phyloP scores from a whole-genome alignment of 176 grass and related monocot species.

The Aegilops sharonensis region DNA sequence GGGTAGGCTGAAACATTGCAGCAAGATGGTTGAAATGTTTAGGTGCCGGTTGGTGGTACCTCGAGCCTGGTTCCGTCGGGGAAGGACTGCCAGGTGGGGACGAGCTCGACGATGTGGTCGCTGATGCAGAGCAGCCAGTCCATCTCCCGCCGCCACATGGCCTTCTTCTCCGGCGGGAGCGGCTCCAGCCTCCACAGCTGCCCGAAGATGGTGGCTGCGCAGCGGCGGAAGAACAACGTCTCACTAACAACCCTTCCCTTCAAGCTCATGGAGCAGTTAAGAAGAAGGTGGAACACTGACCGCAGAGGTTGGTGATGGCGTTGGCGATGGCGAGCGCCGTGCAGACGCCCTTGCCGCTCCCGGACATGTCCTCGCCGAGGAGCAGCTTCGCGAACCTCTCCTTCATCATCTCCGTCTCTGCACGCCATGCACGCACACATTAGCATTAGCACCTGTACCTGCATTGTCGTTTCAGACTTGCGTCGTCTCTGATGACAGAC shows the following conservation, averaged over 20 bases:
- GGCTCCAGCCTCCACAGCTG: constrained; percentile 94
- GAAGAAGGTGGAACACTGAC: constrained; percentile 26
- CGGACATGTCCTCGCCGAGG: constrained; percentile 99
- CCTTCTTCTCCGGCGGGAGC: constrained; percentile 76
- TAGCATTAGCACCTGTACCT: background rate
- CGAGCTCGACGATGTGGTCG: constrained; percentile 88
- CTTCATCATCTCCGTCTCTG: constrained; percentile 97
- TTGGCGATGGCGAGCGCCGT: constrained; percentile 93
- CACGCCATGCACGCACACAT: background rate
- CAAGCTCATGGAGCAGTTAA: background rate
- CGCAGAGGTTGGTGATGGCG: constrained; percentile 96
- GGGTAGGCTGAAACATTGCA: constrained; percentile 20
- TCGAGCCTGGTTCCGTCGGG: constrained; percentile 87
- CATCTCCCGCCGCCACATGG: constrained; percentile 98
- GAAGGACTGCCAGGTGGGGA: constrained; percentile 90
- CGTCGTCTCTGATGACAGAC: background rate
- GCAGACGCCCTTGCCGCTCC: constrained; percentile 91
- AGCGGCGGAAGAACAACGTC: too few relatives aligned
- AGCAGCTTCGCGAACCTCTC: constrained; percentile 94
- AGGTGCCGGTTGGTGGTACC: constrained; percentile 27
- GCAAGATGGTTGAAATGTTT: background rate
- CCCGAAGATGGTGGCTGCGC: constrained; percentile 87
- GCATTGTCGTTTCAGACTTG: background rate
- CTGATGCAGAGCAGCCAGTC: constrained; percentile 91
- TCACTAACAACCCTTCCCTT: background rate